Conservation (phyloP, 2,329 filamentous ascomycete genomes). For the Mycosphaerelloides madeirae region DNA sequence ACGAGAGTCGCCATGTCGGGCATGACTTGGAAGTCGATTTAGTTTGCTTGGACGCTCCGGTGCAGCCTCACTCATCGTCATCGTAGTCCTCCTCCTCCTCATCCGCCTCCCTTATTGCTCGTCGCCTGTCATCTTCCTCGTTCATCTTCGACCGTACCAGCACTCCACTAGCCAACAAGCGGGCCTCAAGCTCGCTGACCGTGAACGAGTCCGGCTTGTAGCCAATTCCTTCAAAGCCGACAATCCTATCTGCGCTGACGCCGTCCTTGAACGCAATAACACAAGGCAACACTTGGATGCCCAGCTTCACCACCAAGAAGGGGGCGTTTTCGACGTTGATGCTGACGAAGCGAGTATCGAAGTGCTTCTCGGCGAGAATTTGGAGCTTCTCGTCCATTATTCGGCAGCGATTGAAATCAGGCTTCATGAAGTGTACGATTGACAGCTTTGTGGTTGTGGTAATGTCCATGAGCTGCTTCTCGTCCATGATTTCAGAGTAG, state of each 20-base stretch:
- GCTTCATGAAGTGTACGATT: slow-evolving; percentile 61
- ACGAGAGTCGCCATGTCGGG: no score
- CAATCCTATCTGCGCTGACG: slow-evolving; percentile 51
- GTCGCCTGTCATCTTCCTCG: slow-evolving; percentile 38
- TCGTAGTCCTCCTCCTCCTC: slow-evolving; percentile 37
- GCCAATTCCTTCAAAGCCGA: slow-evolving; percentile 57
- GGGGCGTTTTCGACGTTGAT: slow-evolving; percentile 59
- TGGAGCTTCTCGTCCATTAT: slow-evolving; percentile 59
- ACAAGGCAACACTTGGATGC: slow-evolving; percentile 55
- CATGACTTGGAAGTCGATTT: no score
- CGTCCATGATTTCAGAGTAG: slow-evolving; percentile 53
- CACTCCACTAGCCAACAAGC: slow-evolving; percentile 49
- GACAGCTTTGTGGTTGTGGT: slow-evolving; percentile 55
- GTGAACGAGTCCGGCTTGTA: slow-evolving; percentile 51
- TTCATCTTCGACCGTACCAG: slow-evolving; percentile 50
- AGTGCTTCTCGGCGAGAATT: slow-evolving; percentile 52
- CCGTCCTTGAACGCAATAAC: slow-evolving; percentile 55
- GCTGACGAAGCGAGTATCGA: slow-evolving; percentile 54
- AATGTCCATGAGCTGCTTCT: slow-evolving; percentile 56
- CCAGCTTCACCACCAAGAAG: slow-evolving; percentile 55
- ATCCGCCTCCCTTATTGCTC: slow-evolving; percentile 31
- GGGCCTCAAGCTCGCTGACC: slow-evolving; percentile 50
- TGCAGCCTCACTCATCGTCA: slow-evolving; percentile 51
- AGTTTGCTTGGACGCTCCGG: not conserved
- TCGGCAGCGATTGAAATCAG: slow-evolving; percentile 58